A percentile compares a stretch with the other conserved stretches of the same genome.
Evolutionary conservation across 1,284 basidiomycete species (phyloP).

Genomic region (Veloboletus limbatus): DNA sequence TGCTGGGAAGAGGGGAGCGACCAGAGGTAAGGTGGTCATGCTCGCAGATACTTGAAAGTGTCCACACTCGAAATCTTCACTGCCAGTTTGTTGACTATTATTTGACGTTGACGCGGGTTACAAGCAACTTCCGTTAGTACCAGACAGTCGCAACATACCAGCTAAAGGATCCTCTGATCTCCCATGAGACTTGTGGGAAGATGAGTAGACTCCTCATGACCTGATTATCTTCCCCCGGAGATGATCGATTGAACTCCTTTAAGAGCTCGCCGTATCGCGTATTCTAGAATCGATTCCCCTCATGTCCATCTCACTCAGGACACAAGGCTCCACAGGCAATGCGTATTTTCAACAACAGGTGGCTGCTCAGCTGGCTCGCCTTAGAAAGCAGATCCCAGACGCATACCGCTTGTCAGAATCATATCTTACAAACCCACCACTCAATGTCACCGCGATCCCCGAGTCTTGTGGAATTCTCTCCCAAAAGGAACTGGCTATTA

Average conservation of each 20-base stretch:
- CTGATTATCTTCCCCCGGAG: not conserved
- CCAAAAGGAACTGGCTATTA: slow-evolving; percentile 42
- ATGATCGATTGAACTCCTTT: slow-evolving; percentile 1
- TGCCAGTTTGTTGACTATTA: slow-evolving; percentile 9
- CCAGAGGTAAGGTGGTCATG: slow-evolving; percentile 35
- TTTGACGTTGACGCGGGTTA: no score
- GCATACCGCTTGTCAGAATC: slow-evolving; percentile 14
- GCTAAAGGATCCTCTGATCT: no score
- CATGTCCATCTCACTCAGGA: slow-evolving; percentile 25
- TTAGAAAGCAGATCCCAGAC: slow-evolving; percentile 26
- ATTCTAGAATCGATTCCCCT: not conserved
- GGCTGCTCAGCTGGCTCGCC: slow-evolving; percentile 15
- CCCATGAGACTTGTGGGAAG: no score
- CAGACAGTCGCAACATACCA: no score
- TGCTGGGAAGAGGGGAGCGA: slow-evolving; percentile 49
- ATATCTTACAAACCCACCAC: slow-evolving; percentile 21
- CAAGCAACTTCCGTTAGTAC: no score
- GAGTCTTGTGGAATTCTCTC: slow-evolving; percentile 40
- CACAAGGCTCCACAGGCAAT: slow-evolving; percentile 24
- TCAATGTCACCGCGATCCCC: slow-evolving; percentile 34
- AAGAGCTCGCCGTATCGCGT: not conserved
- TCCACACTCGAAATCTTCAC: slow-evolving; percentile 7
- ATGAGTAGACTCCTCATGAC: slow-evolving; percentile 10
- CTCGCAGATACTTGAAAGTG: not conserved
- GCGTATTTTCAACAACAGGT: slow-evolving; percentile 21